Evolutionary conservation across 2,329 filamentous ascomycete genomes (phyloP).

Genomic region (Lachnum nothofagi): DNA sequence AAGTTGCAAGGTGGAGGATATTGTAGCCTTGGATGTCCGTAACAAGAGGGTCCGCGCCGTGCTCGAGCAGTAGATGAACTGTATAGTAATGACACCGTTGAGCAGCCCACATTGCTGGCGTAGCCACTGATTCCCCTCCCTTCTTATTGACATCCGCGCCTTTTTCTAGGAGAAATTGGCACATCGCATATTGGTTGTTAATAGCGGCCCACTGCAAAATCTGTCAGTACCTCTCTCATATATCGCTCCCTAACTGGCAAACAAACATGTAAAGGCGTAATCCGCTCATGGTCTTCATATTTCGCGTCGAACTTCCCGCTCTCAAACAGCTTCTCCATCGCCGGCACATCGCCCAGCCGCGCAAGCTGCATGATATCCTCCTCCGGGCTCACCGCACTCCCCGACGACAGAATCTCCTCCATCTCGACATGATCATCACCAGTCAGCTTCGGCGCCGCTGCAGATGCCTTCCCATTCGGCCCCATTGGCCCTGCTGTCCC

Average conservation of each 20-base stretch:
- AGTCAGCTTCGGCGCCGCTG: conserved; percentile 52
- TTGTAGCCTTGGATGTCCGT: conserved; percentile 97
- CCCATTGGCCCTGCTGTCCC: conserved; percentile 26
- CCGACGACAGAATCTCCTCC: conserved; percentile 28
- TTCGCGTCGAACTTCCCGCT: conserved; percentile 74
- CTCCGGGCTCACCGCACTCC: conserved; percentile 37
- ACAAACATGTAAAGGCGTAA: conserved; percentile 88
- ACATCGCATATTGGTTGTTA: conserved; percentile 97
- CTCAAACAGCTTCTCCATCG: conserved; percentile 87
- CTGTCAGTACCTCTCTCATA: conserved; percentile 1
- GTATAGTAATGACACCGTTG: conserved; percentile 96
- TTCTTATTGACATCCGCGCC: conserved; percentile 85
- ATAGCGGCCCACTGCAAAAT: conserved; percentile 87
- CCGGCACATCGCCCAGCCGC: conserved; percentile 75
- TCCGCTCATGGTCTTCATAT: conserved; percentile 84
- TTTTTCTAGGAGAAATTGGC: conserved; percentile 82
- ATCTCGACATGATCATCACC: conserved; percentile 34
- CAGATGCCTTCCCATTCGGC: conserved; percentile 50
- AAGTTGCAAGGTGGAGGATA: conserved; percentile 91
- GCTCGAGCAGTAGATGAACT: conserved; percentile 83
- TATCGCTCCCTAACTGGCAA: neutral
- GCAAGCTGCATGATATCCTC: conserved; percentile 96
- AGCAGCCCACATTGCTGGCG: conserved; percentile 92
- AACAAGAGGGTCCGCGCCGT: conserved; percentile 87
- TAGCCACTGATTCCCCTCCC: conserved; percentile 91